phyloP scores from a whole-genome alignment of 2,329 filamentous ascomycete genomes.

The Fusarium foetens region DNA sequence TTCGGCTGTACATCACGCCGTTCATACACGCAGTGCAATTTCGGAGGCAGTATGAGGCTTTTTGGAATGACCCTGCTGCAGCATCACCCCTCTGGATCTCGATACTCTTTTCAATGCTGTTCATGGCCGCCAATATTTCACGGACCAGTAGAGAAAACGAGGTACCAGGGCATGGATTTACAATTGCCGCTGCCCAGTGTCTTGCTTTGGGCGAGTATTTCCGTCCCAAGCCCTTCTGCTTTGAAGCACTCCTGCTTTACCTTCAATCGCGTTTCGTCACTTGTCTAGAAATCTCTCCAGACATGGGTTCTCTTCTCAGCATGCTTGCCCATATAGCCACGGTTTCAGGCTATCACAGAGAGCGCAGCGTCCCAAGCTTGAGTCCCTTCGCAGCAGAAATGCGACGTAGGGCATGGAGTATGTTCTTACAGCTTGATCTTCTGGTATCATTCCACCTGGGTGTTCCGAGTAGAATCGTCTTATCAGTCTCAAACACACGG shows the following conservation, averaged over 20 bases:
- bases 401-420: not conserved
- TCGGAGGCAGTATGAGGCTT: not conserved
- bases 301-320: not conserved
- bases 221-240: not conserved
- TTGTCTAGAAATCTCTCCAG: not conserved
- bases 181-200: not conserved
- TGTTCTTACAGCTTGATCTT: not conserved
- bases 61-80: not conserved
- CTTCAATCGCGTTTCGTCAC: not conserved
- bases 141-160: not conserved
- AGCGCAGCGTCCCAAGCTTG: rapidly evolving
- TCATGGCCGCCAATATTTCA: not conserved
- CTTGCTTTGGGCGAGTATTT: not conserved
- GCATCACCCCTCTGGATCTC: not conserved
- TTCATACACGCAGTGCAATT: not conserved
- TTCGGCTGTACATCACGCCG: not conserved
- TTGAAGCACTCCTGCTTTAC: not conserved
- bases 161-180: not conserved
- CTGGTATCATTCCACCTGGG: not conserved
- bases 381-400: not conserved
- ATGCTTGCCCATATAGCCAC: not conserved
- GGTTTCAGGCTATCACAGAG: not conserved
- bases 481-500: not conserved
- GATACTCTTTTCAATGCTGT: not conserved
- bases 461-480: not conserved